Base-by-base conservation (phyloP, 164 flowering plant genomes). In the Houttuynia cordata region DNA sequence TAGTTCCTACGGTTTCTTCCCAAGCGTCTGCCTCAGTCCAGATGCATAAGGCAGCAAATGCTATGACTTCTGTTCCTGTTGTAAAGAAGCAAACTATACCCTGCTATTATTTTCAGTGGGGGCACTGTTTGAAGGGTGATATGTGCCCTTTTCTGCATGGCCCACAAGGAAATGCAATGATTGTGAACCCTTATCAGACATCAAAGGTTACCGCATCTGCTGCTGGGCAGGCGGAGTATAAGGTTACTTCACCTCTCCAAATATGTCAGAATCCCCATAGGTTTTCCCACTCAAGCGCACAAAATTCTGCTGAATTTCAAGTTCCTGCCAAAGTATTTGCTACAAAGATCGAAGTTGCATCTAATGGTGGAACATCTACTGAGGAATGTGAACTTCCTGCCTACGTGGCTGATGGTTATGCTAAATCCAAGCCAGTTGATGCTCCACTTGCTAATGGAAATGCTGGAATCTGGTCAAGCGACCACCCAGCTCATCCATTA, bases 51-150 rank as follows among this genome's bases (percentile, higher is more conserved):
- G 49, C 49, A 45, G 49, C 49, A 12, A 45, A 45, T 17, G 49
- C 49, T 12, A 45, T 12, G 49, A 17, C 17, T 45, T 45, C 15
- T 45, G 49, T 12, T 45, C 13, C 49, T 53, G 68, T 20, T 70
- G 53, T 75, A 1, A 74, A 73, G 42, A 88, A 83, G 65, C 92
- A 78, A 73, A 77, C 69, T 15, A 85, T 80, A 20, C 83, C 88
- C 8, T 88, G 96, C 73, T 67, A 77, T 66, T 91, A 79, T 76
- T 91, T 81, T 69, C 95, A 85, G 64, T 76, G 82, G 68, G 96
- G 96, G 21, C 59, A 61, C 34, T 91, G 98, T 70, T 60, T 85
- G 50, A 91, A 88, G 77, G 98, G 94, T 66, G 97, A 88, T 53
- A 74, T 70, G 71, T 90, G 97, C 60, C 76, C 85, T 59, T 90